phyloP scores from a whole-genome alignment of 768 basidiomycete species.

The Auriscalpium vulgare region DNA sequence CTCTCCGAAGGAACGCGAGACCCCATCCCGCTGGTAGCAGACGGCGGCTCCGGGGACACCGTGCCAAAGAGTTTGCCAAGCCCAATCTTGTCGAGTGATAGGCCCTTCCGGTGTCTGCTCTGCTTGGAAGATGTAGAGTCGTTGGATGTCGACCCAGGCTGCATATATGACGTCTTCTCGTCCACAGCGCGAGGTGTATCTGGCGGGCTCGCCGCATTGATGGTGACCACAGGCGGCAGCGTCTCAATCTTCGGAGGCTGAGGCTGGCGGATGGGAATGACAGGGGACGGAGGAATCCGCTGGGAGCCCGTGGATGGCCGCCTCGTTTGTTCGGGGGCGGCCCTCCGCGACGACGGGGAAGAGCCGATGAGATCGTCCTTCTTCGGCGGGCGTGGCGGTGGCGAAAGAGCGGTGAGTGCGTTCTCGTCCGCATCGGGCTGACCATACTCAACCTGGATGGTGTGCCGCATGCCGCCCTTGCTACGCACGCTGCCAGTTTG shows the following conservation, averaged over 20 bases:
- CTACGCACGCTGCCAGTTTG: constrained; percentile 36
- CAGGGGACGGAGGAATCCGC: constrained; percentile 4
- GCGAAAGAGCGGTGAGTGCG: not conserved
- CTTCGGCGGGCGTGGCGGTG: not conserved
- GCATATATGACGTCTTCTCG: constrained; percentile 13
- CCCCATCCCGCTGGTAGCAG: constrained; percentile 25
- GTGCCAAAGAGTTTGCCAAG: constrained; percentile 66
- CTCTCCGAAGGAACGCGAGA: constrained; percentile 33
- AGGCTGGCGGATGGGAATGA: not conserved
- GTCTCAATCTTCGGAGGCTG: constrained; percentile 12
- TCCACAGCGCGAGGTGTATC: constrained; percentile 17
- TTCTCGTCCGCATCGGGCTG: constrained; percentile 33
- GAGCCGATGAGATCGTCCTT: not conserved
- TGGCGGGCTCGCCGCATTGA: constrained; percentile 27
- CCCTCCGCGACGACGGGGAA: not conserved
- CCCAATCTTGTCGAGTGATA: constrained; percentile 75
- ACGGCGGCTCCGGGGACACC: constrained; percentile 22
- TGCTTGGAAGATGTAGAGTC: constrained; percentile 30
- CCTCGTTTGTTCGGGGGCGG: constrained; percentile 2
- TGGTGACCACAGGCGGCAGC: constrained; percentile 18
- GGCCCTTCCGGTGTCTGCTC: constrained; percentile 55
- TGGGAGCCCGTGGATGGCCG: constrained; percentile 7
- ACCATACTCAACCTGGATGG: constrained; percentile 95
- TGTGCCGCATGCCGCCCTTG: constrained; percentile 66
- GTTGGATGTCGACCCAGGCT: constrained; percentile 15